Conservation (phyloP, 2,329 filamentous ascomycete species). For the Colletotrichum tabaci region DNA sequence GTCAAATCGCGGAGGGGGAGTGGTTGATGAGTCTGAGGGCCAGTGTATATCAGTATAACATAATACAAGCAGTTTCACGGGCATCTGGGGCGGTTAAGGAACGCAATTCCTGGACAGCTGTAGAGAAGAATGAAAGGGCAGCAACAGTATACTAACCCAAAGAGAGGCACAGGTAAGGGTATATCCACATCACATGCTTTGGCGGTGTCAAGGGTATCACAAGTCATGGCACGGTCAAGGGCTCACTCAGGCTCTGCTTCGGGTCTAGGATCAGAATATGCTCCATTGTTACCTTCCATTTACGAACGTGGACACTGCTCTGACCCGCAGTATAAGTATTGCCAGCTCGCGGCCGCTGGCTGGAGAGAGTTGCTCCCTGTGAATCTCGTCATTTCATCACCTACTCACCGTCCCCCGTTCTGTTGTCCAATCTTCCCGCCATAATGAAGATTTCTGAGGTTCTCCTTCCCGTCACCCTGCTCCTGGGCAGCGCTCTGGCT, state of each 20-base stretch:
- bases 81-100: too few relatives aligned
- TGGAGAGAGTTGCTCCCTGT: too few relatives aligned
- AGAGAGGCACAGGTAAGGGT: too few relatives aligned
- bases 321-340: background rate
- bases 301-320: background rate
- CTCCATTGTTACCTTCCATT: background rate
- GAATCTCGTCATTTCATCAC: background rate
- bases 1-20: too few relatives aligned
- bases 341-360: background rate
- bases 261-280: background rate
- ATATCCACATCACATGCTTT: background rate
- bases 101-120: too few relatives aligned
- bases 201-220: background rate
- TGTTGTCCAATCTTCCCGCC: background rate
- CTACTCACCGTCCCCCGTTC: background rate
- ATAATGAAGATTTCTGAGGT: constrained; percentile 21
- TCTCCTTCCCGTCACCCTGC: constrained; percentile 17
- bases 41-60: too few relatives aligned
- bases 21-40: too few relatives aligned
- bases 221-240: too few relatives aligned
- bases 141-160: too few relatives aligned
- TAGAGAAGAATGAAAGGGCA: too few relatives aligned
- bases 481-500: constrained; percentile 16
- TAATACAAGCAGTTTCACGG: too few relatives aligned
- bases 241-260: background rate